A percentile compares a stretch with the other conserved stretches of the same genome.
Evolutionary conservation across 1,284 basidiomycete species (phyloP).

Genomic region (Ustilago vetiveriae): DNA sequence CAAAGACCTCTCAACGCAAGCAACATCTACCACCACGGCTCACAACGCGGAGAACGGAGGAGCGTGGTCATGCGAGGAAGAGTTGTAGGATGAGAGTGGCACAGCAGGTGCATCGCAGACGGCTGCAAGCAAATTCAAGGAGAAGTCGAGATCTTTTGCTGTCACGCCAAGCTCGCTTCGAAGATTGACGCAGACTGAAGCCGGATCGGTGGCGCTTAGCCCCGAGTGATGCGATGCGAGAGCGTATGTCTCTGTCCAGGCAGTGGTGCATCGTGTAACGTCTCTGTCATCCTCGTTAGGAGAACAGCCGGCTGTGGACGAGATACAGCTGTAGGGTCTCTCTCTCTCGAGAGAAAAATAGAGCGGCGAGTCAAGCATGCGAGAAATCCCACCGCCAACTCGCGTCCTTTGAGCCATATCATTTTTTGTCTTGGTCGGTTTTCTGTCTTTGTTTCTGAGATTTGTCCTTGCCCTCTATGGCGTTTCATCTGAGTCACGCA

Average conservation of each 20-base stretch:
- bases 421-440: constrained; percentile 22
- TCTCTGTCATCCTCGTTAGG: neutral
- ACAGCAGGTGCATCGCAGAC: neutral
- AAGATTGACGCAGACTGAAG: neutral
- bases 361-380: neutral
- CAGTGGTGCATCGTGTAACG: neutral
- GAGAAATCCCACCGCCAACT: neutral
- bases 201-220: neutral
- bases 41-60: too few species aligned
- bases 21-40: constrained; percentile 5
- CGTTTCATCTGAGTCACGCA: too few species aligned
- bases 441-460: too few species aligned
- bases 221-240: neutral
- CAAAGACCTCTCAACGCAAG: constrained; percentile 1
- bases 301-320: too few species aligned
- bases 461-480: neutral
- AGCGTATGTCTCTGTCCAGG: neutral
- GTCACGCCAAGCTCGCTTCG: constrained; percentile 6
- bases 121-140: neutral
- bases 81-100: too few species aligned
- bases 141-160: neutral
- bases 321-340: too few species aligned
- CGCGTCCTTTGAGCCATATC: constrained; percentile 37
- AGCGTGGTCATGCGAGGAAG: too few species aligned
- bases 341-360: too few species aligned